Base-by-base conservation (phyloP, 352 stramenopile species). In the Globisporangium polare region DNA sequence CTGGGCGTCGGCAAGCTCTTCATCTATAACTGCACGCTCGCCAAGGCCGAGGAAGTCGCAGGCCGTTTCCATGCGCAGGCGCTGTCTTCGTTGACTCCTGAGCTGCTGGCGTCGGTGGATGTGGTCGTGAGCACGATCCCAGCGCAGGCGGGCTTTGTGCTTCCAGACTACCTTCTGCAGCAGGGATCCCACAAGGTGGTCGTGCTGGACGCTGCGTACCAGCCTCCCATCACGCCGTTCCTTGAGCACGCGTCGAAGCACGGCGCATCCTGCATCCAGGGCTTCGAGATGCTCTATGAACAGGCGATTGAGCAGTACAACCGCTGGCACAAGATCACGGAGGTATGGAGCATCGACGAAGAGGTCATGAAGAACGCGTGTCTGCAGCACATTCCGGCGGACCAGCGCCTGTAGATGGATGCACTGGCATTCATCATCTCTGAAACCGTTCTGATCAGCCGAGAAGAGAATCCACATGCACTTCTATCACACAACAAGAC, bases 181-280 rank as follows among this genome's bases (percentile, higher is more conserved):
- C 31, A 54, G 22, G 57, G 70, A 47, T 80, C 88, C 5, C 65
- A 58, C 42, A 67, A 65, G 37, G 67, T 87, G 7, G 77, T 99
- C 26, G 88, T 99, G 37, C 90, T 99, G 69, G 97, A 99, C 63
- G 97, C 97, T 0, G 98, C 98, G 61, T 99, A 99, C 86, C 98
- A 98, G 75, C 97, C 97, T 31, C 95, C 97, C 62, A 75, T 95
- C 51, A 99, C 97, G 13, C 86, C 90, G 27, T 88, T 99, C 24
- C 72, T 99, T 18, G 73, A 71, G 22, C 93, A 99, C 63, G 95
- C 94, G 2, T 63, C 88, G 31, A 77, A 72, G 7, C 74, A 73
- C n/a, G 93, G 91, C 18, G 97, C 87, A 53, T 58, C 78, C 51
- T 89, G 95, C 54, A 92, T 99, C 45, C 88, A 98, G 63, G 97